Conservation (phyloP, 805 yeast species). For the Yamadazyma tumulicola region DNA sequence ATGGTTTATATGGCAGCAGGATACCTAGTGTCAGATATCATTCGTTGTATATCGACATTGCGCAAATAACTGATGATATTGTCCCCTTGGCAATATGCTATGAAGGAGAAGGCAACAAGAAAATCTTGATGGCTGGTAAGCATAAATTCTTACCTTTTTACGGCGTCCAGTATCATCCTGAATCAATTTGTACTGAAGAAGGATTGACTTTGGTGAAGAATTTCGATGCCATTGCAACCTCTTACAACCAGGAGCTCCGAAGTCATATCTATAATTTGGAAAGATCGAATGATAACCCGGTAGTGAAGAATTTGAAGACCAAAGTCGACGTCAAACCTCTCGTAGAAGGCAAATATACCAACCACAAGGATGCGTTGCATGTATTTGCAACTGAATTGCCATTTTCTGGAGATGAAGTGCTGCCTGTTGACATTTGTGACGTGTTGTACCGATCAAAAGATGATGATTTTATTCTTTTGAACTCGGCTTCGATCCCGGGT, state of each 20-base stretch:
- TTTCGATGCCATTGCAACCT: conserved; percentile 52
- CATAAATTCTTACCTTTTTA: conserved; percentile 64
- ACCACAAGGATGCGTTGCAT: background rate
- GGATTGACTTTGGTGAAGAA: conserved; percentile 62
- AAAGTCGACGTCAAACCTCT: conserved; percentile 9
- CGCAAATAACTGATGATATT: conserved; percentile 28
- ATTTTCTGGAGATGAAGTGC: conserved; percentile 14
- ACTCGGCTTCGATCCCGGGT: conserved; percentile 83
- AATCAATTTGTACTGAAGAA: conserved; percentile 74
- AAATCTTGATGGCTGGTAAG: conserved; percentile 75
- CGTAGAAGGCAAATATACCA: conserved; percentile 3
- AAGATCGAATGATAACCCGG: background rate
- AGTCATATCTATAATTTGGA: background rate
- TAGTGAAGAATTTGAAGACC: conserved; percentile 3
- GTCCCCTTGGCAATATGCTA: conserved; percentile 60
- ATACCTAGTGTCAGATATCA: conserved; percentile 79
- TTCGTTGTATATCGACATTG: conserved; percentile 58
- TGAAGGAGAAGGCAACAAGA: conserved; percentile 25
- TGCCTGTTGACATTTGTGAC: conserved; percentile 54
- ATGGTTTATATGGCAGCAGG: conserved; percentile 1
- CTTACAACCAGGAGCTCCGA: conserved; percentile 25
- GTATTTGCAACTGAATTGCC: conserved; percentile 14
- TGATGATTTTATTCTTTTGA: conserved; percentile 50
- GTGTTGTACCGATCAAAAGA: conserved; percentile 20
- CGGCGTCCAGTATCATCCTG: conserved; percentile 98